Percentiles rank a stretch among this genome's conserved stretches.
These are phyloP conservation scores for Ustilago bromivora DNA, from an alignment of 1,284 basidiomycete genomes.

Conservation along the genomic window DNA sequence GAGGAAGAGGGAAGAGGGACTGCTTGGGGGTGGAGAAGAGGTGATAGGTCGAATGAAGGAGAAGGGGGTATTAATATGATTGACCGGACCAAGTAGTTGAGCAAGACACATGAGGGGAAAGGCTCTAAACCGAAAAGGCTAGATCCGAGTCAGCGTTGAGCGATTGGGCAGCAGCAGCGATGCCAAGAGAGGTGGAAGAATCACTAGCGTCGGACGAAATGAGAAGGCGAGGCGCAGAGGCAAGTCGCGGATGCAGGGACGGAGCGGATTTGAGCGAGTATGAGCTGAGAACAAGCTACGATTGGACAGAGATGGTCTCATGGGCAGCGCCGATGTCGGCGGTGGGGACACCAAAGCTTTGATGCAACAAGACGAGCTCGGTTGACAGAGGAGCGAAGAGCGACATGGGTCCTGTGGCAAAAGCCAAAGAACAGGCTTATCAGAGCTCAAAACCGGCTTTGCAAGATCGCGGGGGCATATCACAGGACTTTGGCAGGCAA, in stretches of 20 bases:
- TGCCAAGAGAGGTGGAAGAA: conserved; percentile 1
- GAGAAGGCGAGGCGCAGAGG: neutral
- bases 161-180: neutral
- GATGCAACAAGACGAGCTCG: neutral
- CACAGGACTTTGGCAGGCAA: neutral
- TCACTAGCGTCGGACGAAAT: conserved; percentile 15
- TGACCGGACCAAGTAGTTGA: neutral
- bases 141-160: conserved; percentile 21
- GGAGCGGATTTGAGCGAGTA: conserved; percentile 22
- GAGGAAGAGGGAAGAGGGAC: neutral
- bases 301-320: conserved; percentile 44
- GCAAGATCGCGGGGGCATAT: conserved; percentile 5
- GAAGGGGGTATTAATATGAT: conserved; percentile 26
- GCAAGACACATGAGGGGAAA: neutral
- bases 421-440: conserved; percentile 10
- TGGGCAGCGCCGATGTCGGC: conserved; percentile 16
- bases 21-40: conserved; percentile 6
- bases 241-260: conserved; percentile 21
- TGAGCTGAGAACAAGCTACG: conserved; percentile 5
- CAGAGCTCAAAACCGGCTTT: conserved; percentile 5
- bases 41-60: neutral
- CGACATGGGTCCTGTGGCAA: conserved; percentile 27
- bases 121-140: conserved; percentile 8
- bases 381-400: conserved; percentile 2
- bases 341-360: neutral